A percentile compares a stretch with the other conserved stretches of the same genome.
Conservation (phyloP, 2,329 filamentous ascomycete genomes). For the Calonectria crousiana region DNA sequence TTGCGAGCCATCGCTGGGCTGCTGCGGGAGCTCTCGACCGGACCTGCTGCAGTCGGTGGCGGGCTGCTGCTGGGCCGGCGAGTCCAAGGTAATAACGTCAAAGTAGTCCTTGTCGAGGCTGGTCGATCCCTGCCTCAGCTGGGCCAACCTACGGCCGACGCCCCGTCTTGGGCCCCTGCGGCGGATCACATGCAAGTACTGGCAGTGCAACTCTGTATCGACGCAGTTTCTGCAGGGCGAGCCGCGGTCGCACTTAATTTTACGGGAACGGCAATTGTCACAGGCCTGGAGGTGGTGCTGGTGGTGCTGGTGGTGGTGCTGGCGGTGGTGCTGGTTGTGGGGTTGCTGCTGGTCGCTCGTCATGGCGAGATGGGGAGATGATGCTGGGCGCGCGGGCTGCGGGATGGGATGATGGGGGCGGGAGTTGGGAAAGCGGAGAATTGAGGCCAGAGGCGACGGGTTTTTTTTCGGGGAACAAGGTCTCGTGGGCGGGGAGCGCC, state of each 20-base stretch:
- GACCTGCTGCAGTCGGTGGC: neutral
- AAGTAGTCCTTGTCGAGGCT: slow-evolving; percentile 32
- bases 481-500: neutral
- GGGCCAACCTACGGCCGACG: slow-evolving; percentile 44
- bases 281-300: slow-evolving; percentile 40
- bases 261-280: slow-evolving; percentile 48
- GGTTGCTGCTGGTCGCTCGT: slow-evolving; percentile 23
- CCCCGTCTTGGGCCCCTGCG: slow-evolving; percentile 46
- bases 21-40: neutral
- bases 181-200: slow-evolving; percentile 47
- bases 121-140: slow-evolving; percentile 44
- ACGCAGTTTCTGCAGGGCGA: slow-evolving; percentile 46
- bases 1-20: neutral
- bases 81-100: slow-evolving; percentile 36
- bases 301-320: neutral
- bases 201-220: slow-evolving; percentile 42
- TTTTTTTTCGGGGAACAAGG: slow-evolving; percentile 10
- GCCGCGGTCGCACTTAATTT: slow-evolving; percentile 50
- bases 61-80: neutral
- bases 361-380: neutral
- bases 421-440: neutral
- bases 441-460: neutral
- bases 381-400: too few relatives aligned
- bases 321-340: slow-evolving; percentile 27
- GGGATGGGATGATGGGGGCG: neutral